A percentile compares a stretch with the other conserved stretches of the same genome.
Conservation (phyloP, 768 basidiomycete species). For the Termitomyces titanicus region DNA sequence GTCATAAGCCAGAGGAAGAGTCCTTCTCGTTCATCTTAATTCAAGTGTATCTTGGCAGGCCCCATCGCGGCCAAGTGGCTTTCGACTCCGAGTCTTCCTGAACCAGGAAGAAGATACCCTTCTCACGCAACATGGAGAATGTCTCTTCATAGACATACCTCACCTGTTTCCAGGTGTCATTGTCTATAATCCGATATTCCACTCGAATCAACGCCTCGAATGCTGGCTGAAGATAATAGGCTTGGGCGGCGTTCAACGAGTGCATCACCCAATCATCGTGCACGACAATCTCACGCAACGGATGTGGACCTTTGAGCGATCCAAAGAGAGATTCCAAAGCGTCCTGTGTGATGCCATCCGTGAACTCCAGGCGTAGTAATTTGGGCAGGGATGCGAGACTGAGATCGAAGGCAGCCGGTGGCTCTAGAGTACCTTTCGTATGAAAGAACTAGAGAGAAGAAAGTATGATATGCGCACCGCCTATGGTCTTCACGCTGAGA, state of each 20-base stretch:
- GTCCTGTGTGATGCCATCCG: not conserved
- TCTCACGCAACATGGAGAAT: not conserved
- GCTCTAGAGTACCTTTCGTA: not conserved
- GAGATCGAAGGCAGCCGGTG: not conserved
- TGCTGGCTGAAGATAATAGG: not conserved
- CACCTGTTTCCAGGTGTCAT: not conserved
- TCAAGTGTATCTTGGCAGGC: not conserved
- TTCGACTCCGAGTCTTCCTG: not conserved
- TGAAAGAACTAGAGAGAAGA: too few species aligned
- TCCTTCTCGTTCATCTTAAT: too few species aligned
- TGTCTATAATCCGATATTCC: not conserved
- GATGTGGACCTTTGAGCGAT: not conserved
- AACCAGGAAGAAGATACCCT: not conserved
- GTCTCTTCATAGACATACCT: not conserved
- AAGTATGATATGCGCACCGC: not conserved
- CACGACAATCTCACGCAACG: conserved; percentile 1
- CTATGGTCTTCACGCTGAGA: not conserved
- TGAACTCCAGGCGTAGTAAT: not conserved
- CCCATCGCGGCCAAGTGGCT: not conserved
- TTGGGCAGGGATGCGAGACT: not conserved
- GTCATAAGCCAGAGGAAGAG: too few species aligned
- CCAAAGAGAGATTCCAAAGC: not conserved
- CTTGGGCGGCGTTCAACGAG: not conserved
- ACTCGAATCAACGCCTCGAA: not conserved
- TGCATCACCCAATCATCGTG: not conserved